A percentile compares a stretch with the other conserved stretches of the same genome.
Evolutionary conservation across 441 rosid genomes (phyloP).

Genomic region (Erysimum cheiri): DNA sequence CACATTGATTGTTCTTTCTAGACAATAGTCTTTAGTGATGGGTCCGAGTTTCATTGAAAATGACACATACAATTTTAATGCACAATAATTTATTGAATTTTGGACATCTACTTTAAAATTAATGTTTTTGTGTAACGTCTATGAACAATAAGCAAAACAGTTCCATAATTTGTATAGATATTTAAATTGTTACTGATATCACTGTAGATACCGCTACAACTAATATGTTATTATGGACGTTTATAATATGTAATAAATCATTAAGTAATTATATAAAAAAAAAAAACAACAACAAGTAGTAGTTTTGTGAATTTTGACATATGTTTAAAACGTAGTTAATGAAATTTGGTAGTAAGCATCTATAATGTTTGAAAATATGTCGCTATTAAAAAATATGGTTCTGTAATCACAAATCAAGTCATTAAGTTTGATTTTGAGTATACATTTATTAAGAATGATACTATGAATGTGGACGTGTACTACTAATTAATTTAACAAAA

Average conservation of each 20-base stretch:
- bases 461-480: neutral
- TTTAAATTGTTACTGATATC: too few relatives aligned
- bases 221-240: too few relatives aligned
- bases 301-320: neutral
- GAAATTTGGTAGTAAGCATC: neutral
- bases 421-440: neutral
- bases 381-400: neutral
- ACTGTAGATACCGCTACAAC: too few relatives aligned
- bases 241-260: too few relatives aligned
- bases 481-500: neutral
- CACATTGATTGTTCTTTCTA: slow-evolving; percentile 26
- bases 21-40: slow-evolving; percentile 25
- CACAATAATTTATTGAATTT: neutral
- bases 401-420: neutral
- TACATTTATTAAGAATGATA: neutral
- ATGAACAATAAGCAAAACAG: slow-evolving; percentile 12
- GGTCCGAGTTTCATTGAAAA: slow-evolving; percentile 29
- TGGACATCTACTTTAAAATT: neutral
- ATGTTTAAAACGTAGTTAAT: neutral
- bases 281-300: neutral
- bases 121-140: neutral
- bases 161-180: neutral
- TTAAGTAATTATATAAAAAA: too few relatives aligned
- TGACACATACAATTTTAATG: neutral
- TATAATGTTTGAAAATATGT: neutral